Evolutionary conservation across 805 yeast genomes (phyloP).

Genomic region (Kodamaea leandrae): DNA sequence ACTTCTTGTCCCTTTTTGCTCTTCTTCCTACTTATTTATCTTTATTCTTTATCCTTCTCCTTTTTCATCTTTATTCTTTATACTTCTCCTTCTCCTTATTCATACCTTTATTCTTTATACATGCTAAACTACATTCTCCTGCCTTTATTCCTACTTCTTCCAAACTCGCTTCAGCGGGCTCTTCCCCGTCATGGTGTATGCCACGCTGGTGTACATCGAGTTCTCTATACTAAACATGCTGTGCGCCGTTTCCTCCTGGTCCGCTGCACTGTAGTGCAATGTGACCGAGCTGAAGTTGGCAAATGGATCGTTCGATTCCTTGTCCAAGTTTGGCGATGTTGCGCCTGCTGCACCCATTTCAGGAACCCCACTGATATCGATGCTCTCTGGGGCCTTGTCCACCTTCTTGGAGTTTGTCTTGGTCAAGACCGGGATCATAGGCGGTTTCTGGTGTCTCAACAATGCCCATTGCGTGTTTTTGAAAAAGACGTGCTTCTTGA

Average conservation of each 20-base stretch:
- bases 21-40: too few relatives aligned
- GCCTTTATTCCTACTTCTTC: neutral
- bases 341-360: too few relatives aligned
- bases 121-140: too few relatives aligned
- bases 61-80: neutral
- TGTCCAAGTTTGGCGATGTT: constrained; percentile 12
- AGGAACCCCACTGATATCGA: constrained; percentile 10
- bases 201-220: constrained; percentile 49
- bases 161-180: neutral
- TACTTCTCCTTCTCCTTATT: too few relatives aligned
- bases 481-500: constrained; percentile 88
- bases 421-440: constrained; percentile 82
- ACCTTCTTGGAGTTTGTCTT: constrained; percentile 18
- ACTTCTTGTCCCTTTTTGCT: too few relatives aligned
- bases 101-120: too few relatives aligned
- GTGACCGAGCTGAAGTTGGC: constrained; percentile 84
- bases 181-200: constrained; percentile 48
- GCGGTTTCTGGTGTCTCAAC: constrained; percentile 88
- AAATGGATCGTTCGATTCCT: constrained; percentile 66
- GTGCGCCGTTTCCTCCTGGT: constrained; percentile 29
- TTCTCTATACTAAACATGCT: constrained; percentile 41
- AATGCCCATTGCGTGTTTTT: constrained; percentile 94
- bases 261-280: constrained; percentile 67
- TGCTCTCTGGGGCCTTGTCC: constrained; percentile 15
- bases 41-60: neutral